Evolutionary conservation across 2,329 filamentous ascomycete genomes (phyloP), one percentile per base, ranked within the genome.

Genomic region (Talaromyces sp.): DNA sequence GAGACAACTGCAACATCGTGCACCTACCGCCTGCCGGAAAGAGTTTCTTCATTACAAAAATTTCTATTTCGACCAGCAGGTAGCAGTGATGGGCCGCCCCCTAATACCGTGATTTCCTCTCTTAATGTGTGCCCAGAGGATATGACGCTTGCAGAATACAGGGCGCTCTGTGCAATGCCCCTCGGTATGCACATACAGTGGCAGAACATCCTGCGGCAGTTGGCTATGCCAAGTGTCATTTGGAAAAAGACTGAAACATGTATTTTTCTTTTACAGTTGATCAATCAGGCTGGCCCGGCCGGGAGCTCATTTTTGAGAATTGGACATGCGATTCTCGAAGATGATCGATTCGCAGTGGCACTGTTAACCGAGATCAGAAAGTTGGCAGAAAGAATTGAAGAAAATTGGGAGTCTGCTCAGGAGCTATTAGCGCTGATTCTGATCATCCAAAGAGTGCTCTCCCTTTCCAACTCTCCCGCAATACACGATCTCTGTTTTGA

Each of bases 31-130:
- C 31, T 73, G n/a, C 71, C 62, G 66, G 66, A 1, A 39, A 60
- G 54, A 57, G 78, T 73, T 37, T 69, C 52, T 0, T 19, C 66
- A 0, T 71, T 86, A 0, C 77, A 84, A 43, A 54, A 71, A 1
- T 85, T 81, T 65, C 64, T 83, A 3, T 67, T 71, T 43, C 77
- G 77, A 3, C 70, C 76, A 1, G 66, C 70, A 1, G 24, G 61
- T 0, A 43, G 37, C 0, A 71, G 73, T 0, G 68, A 73, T 57
- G 79, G 60, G 3, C 60, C 35, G 2, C 3, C 33, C 2, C 47
- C 60, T n/a, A 62, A 62, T 62, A 41, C 35, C 10, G 33, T 62
- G 0, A 54, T 62, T 31, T 16, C 60, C 22, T 62, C 60, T 14
- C 60, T 14, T 3, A 5, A 62, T 43, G 33, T 4, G 3, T 62